These are phyloP conservation scores for Microbotryum scabiosae DNA, from an alignment of 1,284 basidiomycete genomes.

Conservation along the genomic window DNA sequence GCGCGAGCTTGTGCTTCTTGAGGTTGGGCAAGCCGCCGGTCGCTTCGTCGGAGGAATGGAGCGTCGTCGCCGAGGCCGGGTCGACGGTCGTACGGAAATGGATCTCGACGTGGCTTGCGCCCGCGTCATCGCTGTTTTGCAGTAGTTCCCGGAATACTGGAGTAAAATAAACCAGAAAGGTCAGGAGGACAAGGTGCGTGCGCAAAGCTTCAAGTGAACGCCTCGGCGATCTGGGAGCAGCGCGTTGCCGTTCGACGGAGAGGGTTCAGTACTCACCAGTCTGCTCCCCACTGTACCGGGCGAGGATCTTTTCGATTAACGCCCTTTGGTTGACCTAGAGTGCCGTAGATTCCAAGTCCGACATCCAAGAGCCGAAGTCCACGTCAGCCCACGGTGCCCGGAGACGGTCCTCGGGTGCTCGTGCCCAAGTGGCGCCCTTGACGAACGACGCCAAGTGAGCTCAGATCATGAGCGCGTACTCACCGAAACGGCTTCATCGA, in stretches of 20 bases:
- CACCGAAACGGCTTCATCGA: too few relatives aligned
- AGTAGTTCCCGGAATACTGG: conserved; percentile 81
- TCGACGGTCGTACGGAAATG: conserved; percentile 29
- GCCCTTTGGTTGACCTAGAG: too few relatives aligned
- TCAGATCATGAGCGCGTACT: too few relatives aligned
- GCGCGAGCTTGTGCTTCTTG: conserved; percentile 37
- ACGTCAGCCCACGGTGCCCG: too few relatives aligned
- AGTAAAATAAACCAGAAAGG: not conserved
- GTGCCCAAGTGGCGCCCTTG: too few relatives aligned
- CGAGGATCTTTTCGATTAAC: conserved; percentile 52
- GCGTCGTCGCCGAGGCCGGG: not conserved
- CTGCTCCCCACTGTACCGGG: conserved; percentile 88
- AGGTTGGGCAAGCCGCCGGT: conserved; percentile 12
- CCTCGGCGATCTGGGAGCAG: not conserved
- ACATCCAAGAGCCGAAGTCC: too few relatives aligned
- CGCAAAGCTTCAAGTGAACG: not conserved
- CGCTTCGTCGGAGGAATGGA: conserved; percentile 52
- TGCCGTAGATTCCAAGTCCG: too few relatives aligned
- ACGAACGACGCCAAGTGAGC: too few relatives aligned
- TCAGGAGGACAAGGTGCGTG: not conserved
- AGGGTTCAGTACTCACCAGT: conserved; percentile 49
- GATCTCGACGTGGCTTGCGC: conserved; percentile 31
- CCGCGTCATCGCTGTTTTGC: conserved; percentile 82
- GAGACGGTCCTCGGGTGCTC: too few relatives aligned
- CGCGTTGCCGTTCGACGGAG: too few relatives aligned